Evolutionary conservation across 176 grass and related monocot genomes (phyloP).

Genomic region (Cenchrus purpureus): DNA sequence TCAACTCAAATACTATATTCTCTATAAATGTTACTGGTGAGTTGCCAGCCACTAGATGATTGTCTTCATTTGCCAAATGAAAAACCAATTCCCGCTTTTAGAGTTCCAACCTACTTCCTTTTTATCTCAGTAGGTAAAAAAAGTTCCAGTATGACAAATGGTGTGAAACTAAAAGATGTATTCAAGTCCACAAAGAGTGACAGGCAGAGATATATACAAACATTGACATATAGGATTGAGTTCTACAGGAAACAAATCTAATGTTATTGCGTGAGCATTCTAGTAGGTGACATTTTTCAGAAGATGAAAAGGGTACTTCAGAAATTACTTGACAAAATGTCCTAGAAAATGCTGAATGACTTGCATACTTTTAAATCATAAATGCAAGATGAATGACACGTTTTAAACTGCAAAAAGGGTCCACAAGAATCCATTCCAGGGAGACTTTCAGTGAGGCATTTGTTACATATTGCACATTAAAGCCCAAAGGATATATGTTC

Average conservation of each 20-base stretch:
- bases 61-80: not conserved
- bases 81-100: constrained; percentile 5
- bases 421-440: not conserved
- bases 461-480: not conserved
- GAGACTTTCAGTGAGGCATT: not conserved
- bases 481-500: constrained; percentile 1
- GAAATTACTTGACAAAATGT: not conserved
- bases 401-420: not conserved
- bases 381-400: not conserved
- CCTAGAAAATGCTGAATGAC: not conserved
- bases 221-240: not conserved
- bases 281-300: not conserved
- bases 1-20: constrained; percentile 4
- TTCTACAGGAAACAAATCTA: constrained; percentile 17
- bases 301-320: constrained; percentile 10
- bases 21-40: not conserved
- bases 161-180: not conserved
- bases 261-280: not conserved
- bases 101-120: not conserved
- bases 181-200: not conserved
- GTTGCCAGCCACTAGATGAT: constrained; percentile 7
- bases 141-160: not conserved
- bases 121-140: not conserved
- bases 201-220: not conserved
- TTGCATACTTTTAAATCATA: not conserved